Conservation (phyloP, 805 yeast genomes). For the Candida bentonensis region DNA sequence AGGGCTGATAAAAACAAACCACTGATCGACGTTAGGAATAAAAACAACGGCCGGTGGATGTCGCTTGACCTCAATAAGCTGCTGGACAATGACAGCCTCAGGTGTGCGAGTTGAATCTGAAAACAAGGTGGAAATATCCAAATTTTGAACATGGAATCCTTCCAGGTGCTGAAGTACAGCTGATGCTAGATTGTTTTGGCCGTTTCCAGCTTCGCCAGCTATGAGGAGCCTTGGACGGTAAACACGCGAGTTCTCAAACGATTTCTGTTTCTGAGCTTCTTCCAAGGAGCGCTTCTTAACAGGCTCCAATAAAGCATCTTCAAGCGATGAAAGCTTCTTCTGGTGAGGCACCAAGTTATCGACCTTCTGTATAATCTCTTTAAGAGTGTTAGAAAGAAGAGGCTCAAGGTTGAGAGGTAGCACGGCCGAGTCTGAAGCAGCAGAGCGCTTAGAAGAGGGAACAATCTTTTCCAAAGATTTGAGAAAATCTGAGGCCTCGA, state of each 20-base stretch:
- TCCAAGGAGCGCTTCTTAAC: slow-evolving; percentile 42
- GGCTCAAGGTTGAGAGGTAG: slow-evolving; percentile 62
- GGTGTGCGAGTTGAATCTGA: slow-evolving; percentile 71
- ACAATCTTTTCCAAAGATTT: slow-evolving; percentile 72
- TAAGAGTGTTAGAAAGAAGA: slow-evolving; percentile 39
- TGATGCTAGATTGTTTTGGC: slow-evolving; percentile 72
- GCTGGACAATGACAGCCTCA: slow-evolving; percentile 72
- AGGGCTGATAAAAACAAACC: slow-evolving; percentile 54
- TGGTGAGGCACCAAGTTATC: slow-evolving; percentile 47
- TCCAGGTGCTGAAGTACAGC: slow-evolving; percentile 75
- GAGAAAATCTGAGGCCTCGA: slow-evolving; percentile 73
- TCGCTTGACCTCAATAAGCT: slow-evolving; percentile 74
- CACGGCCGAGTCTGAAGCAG: slow-evolving; percentile 47
- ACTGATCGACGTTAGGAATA: slow-evolving; percentile 70
- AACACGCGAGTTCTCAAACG: slow-evolving; percentile 42
- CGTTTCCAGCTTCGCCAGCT: slow-evolving; percentile 64
- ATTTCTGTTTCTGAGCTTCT: slow-evolving; percentile 56
- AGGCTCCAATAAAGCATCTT: slow-evolving; percentile 55
- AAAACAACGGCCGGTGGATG: slow-evolving; percentile 79
- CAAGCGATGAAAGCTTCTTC: slow-evolving; percentile 42
- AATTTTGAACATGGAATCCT: slow-evolving; percentile 75
- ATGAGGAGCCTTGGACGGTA: slow-evolving; percentile 73
- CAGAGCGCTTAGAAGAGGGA: slow-evolving; percentile 84
- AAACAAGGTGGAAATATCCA: slow-evolving; percentile 65
- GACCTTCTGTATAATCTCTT: slow-evolving; percentile 32